These are phyloP conservation scores for Bipolaris sorokiniana DNA, from an alignment of 2,329 filamentous ascomycete species.

Conservation along the genomic window DNA sequence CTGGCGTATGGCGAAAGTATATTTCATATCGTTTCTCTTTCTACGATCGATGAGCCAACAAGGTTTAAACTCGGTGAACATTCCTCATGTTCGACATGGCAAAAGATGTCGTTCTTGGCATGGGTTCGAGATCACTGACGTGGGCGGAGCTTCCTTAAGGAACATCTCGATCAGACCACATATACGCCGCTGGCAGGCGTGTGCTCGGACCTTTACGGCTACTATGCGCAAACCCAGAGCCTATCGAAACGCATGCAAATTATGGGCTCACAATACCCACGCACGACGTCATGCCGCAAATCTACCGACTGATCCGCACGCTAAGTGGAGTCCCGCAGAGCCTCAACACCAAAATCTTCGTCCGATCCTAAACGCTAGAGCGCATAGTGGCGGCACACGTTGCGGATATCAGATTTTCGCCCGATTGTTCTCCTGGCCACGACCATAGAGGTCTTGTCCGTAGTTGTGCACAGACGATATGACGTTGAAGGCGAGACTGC, in stretches of 20 bases:
- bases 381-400: constrained; percentile 13
- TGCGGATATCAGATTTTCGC: constrained; percentile 15
- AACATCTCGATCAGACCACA: constrained; percentile 13
- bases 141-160: background rate
- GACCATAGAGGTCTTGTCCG: background rate
- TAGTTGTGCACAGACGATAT: constrained; percentile 1
- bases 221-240: constrained; percentile 2
- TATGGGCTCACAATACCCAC: constrained; percentile 11
- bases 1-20: background rate
- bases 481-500: constrained; percentile 8
- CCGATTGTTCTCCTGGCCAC: constrained; percentile 4
- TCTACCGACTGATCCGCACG: constrained; percentile 12
- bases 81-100: background rate
- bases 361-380: constrained; percentile 13
- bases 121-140: constrained; percentile 1
- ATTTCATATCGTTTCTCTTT: no score
- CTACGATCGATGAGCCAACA: background rate
- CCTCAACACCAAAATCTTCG: constrained; percentile 25
- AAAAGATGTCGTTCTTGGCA: background rate
- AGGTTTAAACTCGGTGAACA: background rate
- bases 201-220: constrained; percentile 13
- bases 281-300: constrained; percentile 16
- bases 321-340: constrained; percentile 30
- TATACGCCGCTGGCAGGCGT: background rate
- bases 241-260: constrained; percentile 5